A percentile compares a stretch with the other conserved stretches of the same genome.
Conservation (phyloP, 164 flowering plant species). For the Vitis rotundifolia region DNA sequence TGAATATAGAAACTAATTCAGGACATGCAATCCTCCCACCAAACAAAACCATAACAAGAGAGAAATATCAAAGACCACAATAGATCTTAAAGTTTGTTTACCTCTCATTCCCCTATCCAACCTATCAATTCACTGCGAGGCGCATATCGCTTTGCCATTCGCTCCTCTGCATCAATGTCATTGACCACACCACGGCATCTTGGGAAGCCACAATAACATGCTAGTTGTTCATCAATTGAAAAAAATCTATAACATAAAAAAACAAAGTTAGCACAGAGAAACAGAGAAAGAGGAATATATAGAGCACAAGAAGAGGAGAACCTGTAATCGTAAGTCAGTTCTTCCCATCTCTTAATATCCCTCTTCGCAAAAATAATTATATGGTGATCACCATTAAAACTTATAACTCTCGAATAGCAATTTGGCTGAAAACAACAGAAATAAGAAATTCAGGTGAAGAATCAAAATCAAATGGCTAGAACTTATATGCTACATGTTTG, state of each 20-base stretch:
- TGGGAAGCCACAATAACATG: constrained; percentile 91
- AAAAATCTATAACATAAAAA: constrained; percentile 55
- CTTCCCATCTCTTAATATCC: constrained; percentile 91
- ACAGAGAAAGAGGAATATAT: constrained; percentile 5
- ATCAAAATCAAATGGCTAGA: not conserved
- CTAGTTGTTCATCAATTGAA: constrained; percentile 75
- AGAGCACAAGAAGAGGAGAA: constrained; percentile 19
- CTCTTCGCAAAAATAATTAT: constrained; percentile 98
- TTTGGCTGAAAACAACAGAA: constrained; percentile 71
- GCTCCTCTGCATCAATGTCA: constrained; percentile 81
- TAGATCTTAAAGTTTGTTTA: constrained; percentile 1
- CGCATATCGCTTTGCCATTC: constrained; percentile 55
- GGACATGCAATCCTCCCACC: not conserved
- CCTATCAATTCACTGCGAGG: constrained; percentile 72
- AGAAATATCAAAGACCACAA: not conserved
- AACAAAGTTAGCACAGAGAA: constrained; percentile 7
- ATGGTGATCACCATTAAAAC: constrained; percentile 81
- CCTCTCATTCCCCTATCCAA: constrained; percentile 58
- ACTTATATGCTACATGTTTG: not conserved
- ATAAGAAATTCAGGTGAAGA: not conserved
- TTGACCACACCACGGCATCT: constrained; percentile 93
- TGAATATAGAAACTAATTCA: not conserved
- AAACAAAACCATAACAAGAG: not conserved
- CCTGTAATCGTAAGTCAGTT: constrained; percentile 98
- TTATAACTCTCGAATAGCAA: constrained; percentile 93